These are phyloP conservation scores for Ophiosphaerella narmari DNA, from an alignment of 2,329 filamentous ascomycete genomes.

Conservation along the genomic window DNA sequence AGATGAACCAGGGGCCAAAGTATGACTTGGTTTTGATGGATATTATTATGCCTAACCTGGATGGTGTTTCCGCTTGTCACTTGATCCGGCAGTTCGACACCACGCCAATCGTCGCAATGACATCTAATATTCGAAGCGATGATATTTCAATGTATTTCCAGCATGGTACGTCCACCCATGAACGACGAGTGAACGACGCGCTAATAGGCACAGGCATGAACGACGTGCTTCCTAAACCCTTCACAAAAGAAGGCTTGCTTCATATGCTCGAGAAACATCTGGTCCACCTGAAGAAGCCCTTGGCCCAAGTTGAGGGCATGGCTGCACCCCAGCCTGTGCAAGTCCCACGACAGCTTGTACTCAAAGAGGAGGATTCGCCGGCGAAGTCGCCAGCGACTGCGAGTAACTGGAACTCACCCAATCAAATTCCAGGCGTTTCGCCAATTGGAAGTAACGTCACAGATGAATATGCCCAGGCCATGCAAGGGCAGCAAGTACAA, in stretches of 20 bases:
- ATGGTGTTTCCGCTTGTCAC: constrained; percentile 92
- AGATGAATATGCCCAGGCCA: constrained; percentile 53
- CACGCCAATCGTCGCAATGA: constrained; percentile 96
- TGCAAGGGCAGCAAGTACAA: constrained; percentile 43
- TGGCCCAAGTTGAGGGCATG: constrained; percentile 49
- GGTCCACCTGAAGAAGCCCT: constrained; percentile 75
- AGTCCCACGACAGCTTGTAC: constrained; percentile 56
- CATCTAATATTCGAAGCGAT: constrained; percentile 94
- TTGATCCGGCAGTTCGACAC: constrained; percentile 87
- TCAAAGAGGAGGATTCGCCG: constrained; percentile 68
- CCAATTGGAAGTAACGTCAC: constrained; percentile 56
- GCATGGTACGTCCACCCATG: constrained; percentile 68
- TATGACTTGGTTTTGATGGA: constrained; percentile 65
- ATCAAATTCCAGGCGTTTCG: constrained; percentile 62
- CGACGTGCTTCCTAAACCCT: constrained; percentile 94
- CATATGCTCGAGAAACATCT: constrained; percentile 86
- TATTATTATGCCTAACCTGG: constrained; percentile 94
- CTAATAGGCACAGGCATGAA: constrained; percentile 77
- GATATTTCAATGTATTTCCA: constrained; percentile 98
- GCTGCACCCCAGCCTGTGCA: constrained; percentile 57
- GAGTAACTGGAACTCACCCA: constrained; percentile 68
- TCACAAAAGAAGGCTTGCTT: constrained; percentile 82
- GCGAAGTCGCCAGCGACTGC: constrained; percentile 64
- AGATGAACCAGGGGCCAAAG: constrained; percentile 70
- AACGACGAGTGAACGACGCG: not conserved